These are phyloP conservation scores for Epichloe glyceriae DNA, from an alignment of 2,329 filamentous ascomycete genomes.

Conservation along the genomic window DNA sequence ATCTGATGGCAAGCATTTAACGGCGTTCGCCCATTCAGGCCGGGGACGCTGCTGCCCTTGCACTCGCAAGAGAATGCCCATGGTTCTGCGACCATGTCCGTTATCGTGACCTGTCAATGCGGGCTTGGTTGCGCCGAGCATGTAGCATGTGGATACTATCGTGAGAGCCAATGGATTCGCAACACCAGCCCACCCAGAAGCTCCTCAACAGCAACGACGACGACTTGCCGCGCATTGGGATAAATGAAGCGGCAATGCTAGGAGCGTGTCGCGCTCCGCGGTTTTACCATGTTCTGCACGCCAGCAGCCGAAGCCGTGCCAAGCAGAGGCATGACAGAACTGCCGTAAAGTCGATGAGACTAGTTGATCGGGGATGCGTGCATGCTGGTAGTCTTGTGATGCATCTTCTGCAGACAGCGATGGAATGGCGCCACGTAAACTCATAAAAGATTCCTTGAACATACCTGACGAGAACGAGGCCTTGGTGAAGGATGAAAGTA, in stretches of 20 bases:
- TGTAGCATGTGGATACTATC: neutral
- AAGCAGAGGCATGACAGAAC: neutral
- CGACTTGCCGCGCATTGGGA: neutral
- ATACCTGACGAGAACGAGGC: conserved; percentile 1
- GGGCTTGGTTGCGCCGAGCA: neutral
- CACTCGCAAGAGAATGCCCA: neutral
- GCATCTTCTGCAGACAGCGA: neutral
- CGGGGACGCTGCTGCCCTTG: neutral
- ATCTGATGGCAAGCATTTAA: too few species aligned
- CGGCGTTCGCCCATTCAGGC: too few species aligned
- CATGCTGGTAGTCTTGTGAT: neutral
- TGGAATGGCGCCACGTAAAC: neutral
- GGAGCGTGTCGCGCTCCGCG: neutral
- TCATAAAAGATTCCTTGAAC: neutral
- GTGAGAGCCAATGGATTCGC: neutral
- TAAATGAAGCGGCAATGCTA: neutral
- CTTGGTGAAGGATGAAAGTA: neutral
- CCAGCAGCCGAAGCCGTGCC: neutral
- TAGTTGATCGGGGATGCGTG: neutral
- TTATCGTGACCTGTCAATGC: neutral
- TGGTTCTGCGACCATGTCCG: neutral
- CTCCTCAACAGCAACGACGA: neutral
- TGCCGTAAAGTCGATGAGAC: neutral
- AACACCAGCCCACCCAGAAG: neutral
- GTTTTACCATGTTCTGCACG: neutral